Evolutionary conservation across 345 rosid species (phyloP).

Genomic region (Angophora floribunda): DNA sequence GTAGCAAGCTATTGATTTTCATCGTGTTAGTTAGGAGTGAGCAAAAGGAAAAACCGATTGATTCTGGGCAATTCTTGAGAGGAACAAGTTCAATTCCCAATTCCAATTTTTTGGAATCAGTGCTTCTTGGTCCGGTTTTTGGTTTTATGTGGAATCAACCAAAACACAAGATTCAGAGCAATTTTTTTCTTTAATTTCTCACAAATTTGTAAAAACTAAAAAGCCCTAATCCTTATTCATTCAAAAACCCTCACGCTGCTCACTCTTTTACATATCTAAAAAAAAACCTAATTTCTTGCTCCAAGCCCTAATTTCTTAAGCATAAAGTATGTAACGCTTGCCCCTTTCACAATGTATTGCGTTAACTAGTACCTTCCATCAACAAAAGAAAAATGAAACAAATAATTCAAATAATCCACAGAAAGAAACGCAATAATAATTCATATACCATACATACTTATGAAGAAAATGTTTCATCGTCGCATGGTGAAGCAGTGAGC

Average conservation of each 20-base stretch:
- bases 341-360: background rate
- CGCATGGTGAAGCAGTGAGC: rapidly evolving
- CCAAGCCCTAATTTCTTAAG: too few relatives aligned
- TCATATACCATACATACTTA: too few relatives aligned
- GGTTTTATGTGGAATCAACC: too few relatives aligned
- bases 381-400: too few relatives aligned
- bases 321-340: background rate
- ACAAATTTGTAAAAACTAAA: background rate
- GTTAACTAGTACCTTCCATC: background rate
- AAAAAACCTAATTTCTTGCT: too few relatives aligned
- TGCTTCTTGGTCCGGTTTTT: rapidly evolving
- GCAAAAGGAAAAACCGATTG: too few relatives aligned
- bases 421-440: background rate
- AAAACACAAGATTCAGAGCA: rapidly evolving
- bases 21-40: too few relatives aligned
- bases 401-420: background rate
- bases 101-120: rapidly evolving
- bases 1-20: too few relatives aligned
- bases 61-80: rapidly evolving
- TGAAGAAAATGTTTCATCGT: background rate
- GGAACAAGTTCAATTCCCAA: rapidly evolving
- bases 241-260: background rate
- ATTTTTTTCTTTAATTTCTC: too few relatives aligned
- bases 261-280: too few relatives aligned
- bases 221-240: background rate